phyloP scores from a whole-genome alignment of 2,329 filamentous ascomycete genomes.

The Neocucurbitaria cava region DNA sequence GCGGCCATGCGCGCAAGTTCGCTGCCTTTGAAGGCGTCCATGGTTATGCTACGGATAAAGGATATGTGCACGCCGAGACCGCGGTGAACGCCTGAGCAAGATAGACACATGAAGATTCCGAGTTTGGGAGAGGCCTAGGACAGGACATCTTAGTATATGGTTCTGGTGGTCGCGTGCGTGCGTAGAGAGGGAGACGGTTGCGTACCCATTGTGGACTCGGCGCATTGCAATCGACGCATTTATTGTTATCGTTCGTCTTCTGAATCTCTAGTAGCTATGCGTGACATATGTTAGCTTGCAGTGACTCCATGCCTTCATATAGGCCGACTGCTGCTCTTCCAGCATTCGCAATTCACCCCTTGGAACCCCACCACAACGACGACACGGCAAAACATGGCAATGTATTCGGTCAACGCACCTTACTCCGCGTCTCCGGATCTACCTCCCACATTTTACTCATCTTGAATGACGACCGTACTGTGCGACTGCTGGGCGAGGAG shows the following conservation, averaged over 20 bases:
- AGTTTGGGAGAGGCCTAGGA: slow-evolving; percentile 83
- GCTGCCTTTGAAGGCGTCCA: slow-evolving; percentile 95
- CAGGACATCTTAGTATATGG: slow-evolving; percentile 23
- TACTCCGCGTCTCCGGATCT: slow-evolving; percentile 94
- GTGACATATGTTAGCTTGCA: slow-evolving; percentile 22
- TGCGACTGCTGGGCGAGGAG: neutral
- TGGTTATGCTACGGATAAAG: slow-evolving; percentile 95
- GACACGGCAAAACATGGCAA: slow-evolving; percentile 3
- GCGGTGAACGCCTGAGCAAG: slow-evolving; percentile 92
- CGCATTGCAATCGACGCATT: slow-evolving; percentile 93
- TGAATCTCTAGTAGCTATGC: slow-evolving; percentile 85
- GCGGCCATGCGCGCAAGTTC: slow-evolving; percentile 94
- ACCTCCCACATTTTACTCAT: slow-evolving; percentile 95
- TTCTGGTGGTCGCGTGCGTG: slow-evolving; percentile 9
- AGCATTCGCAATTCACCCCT: slow-evolving; percentile 7
- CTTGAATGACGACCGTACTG: slow-evolving; percentile 19
- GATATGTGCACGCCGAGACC: slow-evolving; percentile 97
- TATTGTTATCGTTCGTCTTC: slow-evolving; percentile 85
- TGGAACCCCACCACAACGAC: slow-evolving; percentile 8
- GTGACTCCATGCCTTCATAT: neutral
- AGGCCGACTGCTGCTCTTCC: neutral
- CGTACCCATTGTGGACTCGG: slow-evolving; percentile 96
- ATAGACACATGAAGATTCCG: slow-evolving; percentile 97
- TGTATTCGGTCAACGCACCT: slow-evolving; percentile 63
- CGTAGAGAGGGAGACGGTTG: slow-evolving; percentile 9